Conservation (phyloP, 768 basidiomycete genomes). For the Trichaptum fuscoviolaceum region DNA sequence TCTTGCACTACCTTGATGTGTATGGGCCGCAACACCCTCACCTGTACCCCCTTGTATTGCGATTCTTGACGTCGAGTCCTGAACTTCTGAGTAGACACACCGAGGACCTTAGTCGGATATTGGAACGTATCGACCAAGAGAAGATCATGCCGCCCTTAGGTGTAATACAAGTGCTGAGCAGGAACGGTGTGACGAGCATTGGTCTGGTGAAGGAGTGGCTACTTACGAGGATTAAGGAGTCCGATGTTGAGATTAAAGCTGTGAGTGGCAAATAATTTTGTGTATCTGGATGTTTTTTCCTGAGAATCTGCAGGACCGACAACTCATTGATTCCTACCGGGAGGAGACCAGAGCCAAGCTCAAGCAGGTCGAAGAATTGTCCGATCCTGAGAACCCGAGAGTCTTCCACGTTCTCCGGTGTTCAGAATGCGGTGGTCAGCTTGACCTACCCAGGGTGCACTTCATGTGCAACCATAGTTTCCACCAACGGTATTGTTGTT, state of each 20-base stretch:
- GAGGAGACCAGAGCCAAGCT: conserved; percentile 76
- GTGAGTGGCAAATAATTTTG: conserved; percentile 39
- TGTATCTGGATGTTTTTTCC: conserved; percentile 10
- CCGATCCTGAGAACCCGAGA: conserved; percentile 70
- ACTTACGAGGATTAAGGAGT: conserved; percentile 67
- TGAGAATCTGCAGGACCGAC: conserved; percentile 58
- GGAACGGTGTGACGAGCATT: conserved; percentile 87
- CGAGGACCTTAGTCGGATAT: conserved; percentile 60
- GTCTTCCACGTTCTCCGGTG: conserved; percentile 96
- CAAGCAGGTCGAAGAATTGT: conserved; percentile 75
- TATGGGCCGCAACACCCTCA: conserved; percentile 72
- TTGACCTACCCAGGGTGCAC: conserved; percentile 90
- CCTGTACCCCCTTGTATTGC: conserved; percentile 81
- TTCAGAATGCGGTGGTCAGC: conserved; percentile 80
- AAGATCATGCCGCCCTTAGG: conserved; percentile 85
- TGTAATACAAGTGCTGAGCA: conserved; percentile 81
- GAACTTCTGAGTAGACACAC: conserved; percentile 68
- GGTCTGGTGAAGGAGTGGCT: conserved; percentile 92
- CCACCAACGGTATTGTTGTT: conserved; percentile 71
- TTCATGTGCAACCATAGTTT: conserved; percentile 99
- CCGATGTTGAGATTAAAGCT: conserved; percentile 71
- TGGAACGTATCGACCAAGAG: conserved; percentile 76
- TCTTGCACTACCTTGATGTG: conserved; percentile 64
- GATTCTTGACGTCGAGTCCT: conserved; percentile 82
- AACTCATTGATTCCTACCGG: conserved; percentile 84